These are phyloP conservation scores for Hansenula lynferdii DNA, from an alignment of 1,139 yeast species.

Conservation along the genomic window DNA sequence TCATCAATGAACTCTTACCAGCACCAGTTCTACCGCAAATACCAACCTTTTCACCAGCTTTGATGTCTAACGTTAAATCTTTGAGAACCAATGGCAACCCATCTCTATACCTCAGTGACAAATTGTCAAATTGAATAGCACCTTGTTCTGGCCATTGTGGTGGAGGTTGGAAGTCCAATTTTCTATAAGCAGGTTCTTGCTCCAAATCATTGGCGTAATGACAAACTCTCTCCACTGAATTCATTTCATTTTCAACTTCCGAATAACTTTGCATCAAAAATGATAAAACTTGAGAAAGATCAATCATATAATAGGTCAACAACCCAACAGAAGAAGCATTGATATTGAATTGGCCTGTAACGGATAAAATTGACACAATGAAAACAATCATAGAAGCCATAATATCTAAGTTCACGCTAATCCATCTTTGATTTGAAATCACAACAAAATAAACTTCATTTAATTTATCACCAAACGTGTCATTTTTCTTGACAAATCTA, in stretches of 20 bases:
- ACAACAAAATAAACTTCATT: constrained; percentile 68
- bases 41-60: too few relatives aligned
- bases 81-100: too few relatives aligned
- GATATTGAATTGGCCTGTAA: constrained; percentile 57
- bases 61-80: too few relatives aligned
- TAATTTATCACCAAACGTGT: constrained; percentile 50
- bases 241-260: constrained; percentile 72
- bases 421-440: constrained; percentile 76
- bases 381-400: constrained; percentile 42
- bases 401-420: constrained; percentile 56
- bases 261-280: constrained; percentile 45
- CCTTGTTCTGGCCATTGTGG: too few relatives aligned
- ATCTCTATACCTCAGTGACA: too few relatives aligned
- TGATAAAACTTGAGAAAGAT: constrained; percentile 48
- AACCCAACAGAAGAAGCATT: constrained; percentile 72
- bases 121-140: too few relatives aligned
- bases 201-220: constrained; percentile 62
- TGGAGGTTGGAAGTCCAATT: too few relatives aligned
- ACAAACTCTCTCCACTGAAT: constrained; percentile 66
- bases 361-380: constrained; percentile 56
- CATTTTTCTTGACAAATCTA: constrained; percentile 48
- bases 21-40: too few relatives aligned
- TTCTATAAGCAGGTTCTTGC: too few relatives aligned
- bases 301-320: constrained; percentile 56
- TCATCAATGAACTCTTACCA: too few relatives aligned